A percentile compares a stretch with the other conserved stretches of the same genome.
Evolutionary conservation across 2,329 filamentous ascomycete genomes (phyloP).

Genomic region (Aspergillus felis): DNA sequence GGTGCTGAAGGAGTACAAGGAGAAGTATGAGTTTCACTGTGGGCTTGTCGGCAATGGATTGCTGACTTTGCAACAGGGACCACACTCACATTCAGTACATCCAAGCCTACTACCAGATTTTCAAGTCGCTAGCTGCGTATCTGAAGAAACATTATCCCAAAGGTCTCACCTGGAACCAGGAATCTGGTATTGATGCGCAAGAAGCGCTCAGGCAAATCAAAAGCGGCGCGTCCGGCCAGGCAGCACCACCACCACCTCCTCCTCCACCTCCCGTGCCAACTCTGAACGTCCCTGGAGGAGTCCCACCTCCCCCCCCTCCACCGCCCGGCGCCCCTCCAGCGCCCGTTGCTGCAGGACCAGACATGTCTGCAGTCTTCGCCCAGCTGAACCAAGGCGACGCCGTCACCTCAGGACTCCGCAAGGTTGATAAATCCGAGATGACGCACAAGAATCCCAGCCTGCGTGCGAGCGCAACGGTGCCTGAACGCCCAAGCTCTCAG

Average conservation of each 20-base stretch:
- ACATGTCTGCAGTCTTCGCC: conserved; percentile 84
- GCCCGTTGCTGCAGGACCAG: conserved; percentile 48
- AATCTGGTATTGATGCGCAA: conserved; percentile 66
- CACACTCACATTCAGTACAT: conserved; percentile 81
- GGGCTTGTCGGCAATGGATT: background rate
- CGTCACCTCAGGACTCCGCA: conserved; percentile 85
- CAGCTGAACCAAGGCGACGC: conserved; percentile 83
- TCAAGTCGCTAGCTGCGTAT: conserved; percentile 77
- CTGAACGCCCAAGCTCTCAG: conserved; percentile 51
- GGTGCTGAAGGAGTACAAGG: conserved; percentile 86
- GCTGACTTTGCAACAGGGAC: conserved; percentile 54
- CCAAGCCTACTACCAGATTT: conserved; percentile 86
- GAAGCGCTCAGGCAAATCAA: conserved; percentile 63
- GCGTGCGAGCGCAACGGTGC: conserved; percentile 67
- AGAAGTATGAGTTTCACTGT: conserved; percentile 52
- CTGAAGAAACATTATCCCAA: conserved; percentile 76
- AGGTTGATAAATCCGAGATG: conserved; percentile 94
- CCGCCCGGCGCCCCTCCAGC: conserved; percentile 60
- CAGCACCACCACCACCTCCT: conserved; percentile 44
- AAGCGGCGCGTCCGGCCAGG: conserved; percentile 35
- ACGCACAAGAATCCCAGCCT: conserved; percentile 96
- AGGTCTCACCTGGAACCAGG: conserved; percentile 82
- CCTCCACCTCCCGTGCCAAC: conserved; percentile 47
- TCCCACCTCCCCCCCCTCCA: conserved; percentile 65
- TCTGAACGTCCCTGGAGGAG: conserved; percentile 50